Evolutionary conservation across 495 filamentous ascomycete genomes (phyloP).

Genomic region (Hyaloscypha finlandica): DNA sequence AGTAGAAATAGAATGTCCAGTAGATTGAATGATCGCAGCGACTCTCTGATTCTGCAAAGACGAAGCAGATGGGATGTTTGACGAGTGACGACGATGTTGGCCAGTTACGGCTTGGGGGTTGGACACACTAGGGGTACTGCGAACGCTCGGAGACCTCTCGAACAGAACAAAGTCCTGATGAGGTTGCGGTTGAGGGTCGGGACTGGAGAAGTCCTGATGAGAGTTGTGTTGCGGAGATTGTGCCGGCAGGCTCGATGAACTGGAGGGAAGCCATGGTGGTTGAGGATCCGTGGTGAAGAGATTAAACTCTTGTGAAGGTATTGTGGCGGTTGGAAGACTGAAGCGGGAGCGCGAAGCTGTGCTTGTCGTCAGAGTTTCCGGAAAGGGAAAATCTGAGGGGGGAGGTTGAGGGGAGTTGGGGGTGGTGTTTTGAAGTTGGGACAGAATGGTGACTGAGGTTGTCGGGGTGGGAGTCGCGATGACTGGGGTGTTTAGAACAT

Average conservation of each 20-base stretch:
- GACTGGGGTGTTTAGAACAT: constrained; percentile 43
- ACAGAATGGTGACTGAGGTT: constrained; percentile 49
- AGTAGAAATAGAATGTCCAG: constrained; percentile 58
- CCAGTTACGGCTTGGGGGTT: constrained; percentile 41
- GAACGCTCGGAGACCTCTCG: constrained; percentile 38
- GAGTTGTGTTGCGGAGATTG: constrained; percentile 47
- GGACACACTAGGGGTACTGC: constrained; percentile 49
- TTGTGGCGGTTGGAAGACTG: constrained; percentile 47
- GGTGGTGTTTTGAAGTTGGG: constrained; percentile 33
- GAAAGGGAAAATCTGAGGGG: constrained; percentile 50
- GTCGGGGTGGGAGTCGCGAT: constrained; percentile 29
- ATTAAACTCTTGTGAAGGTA: constrained; percentile 52
- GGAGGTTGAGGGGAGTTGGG: constrained; percentile 52
- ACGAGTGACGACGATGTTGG: constrained; percentile 44
- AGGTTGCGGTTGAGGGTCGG: constrained; percentile 33
- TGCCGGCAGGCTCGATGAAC: constrained; percentile 60
- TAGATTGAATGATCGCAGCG: constrained; percentile 59
- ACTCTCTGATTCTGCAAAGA: constrained; percentile 57
- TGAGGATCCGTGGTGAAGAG: constrained; percentile 64
- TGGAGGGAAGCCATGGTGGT: constrained; percentile 62
- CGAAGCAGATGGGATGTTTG: constrained; percentile 40
- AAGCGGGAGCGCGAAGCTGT: constrained; percentile 52
- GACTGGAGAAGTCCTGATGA: constrained; percentile 37
- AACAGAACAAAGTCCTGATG: constrained; percentile 44
- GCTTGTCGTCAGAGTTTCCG: constrained; percentile 58